phyloP scores from a whole-genome alignment of 345 rosid species.

The Kandelia obovata region DNA sequence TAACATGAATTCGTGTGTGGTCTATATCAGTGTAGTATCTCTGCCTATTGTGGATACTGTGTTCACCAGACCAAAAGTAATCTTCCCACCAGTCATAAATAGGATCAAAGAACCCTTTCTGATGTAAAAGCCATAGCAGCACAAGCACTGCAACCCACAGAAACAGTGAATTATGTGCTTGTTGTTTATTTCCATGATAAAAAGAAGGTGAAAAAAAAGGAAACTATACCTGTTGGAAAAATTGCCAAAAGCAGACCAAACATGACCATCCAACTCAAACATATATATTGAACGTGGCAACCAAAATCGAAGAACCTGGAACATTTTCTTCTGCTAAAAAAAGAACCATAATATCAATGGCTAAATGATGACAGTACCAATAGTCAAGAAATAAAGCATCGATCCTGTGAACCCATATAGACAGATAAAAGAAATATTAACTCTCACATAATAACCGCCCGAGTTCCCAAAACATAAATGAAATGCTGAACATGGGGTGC shows the following conservation, averaged over 20 bases:
- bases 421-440: neutral
- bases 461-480: too few relatives aligned
- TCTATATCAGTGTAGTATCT: constrained; percentile 24
- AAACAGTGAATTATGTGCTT: neutral
- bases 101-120: constrained; percentile 81
- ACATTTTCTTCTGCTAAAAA: constrained; percentile 61
- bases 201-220: neutral
- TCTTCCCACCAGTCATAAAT: constrained; percentile 85
- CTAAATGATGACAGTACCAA: neutral
- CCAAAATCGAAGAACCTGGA: constrained; percentile 76
- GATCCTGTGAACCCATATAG: neutral
- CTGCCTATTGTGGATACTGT: constrained; percentile 15
- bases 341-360: constrained; percentile 3
- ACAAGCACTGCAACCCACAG: constrained; percentile 55
- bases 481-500: too few relatives aligned
- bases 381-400: neutral
- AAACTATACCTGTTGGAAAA: constrained; percentile 61
- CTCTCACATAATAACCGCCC: too few relatives aligned
- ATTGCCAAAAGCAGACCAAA: constrained; percentile 69
- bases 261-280: constrained; percentile 83
- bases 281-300: constrained; percentile 86
- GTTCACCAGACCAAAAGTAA: constrained; percentile 33
- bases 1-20: constrained; percentile 27
- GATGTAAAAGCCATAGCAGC: constrained; percentile 78
- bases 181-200: neutral